These are phyloP conservation scores for Alliaria petiolata DNA, from an alignment of 345 rosid species.

Conservation along the genomic window DNA sequence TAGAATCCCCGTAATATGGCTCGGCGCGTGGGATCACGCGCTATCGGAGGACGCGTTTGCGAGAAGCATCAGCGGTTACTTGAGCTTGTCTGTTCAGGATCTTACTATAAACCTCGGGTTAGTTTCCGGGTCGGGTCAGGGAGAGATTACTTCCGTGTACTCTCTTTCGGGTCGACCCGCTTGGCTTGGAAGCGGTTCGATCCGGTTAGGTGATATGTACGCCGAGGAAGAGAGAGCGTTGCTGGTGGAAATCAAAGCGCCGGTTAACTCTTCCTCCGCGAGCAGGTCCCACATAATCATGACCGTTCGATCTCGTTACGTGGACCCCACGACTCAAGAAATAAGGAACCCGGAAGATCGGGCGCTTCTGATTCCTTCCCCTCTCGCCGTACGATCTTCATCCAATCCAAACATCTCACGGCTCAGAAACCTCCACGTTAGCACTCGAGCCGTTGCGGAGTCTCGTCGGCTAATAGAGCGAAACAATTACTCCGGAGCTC, in stretches of 20 bases:
- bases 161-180: conserved; percentile 47
- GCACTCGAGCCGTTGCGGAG: conserved; percentile 72
- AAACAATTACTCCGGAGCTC: conserved; percentile 52
- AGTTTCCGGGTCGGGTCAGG: conserved; percentile 58
- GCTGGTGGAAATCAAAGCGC: conserved; percentile 60
- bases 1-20: conserved; percentile 42
- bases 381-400: conserved; percentile 48
- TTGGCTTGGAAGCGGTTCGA: conserved; percentile 44
- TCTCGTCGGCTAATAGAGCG: conserved; percentile 59
- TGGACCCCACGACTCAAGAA: conserved; percentile 53
- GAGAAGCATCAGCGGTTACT: conserved; percentile 38
- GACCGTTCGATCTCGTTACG: conserved; percentile 64
- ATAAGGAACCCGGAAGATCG: conserved; percentile 42
- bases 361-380: conserved; percentile 45
- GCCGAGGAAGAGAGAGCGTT: conserved; percentile 71
- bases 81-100: conserved; percentile 61
- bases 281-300: conserved; percentile 52
- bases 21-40: conserved; percentile 32
- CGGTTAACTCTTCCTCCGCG: conserved; percentile 26
- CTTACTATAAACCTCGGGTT: conserved; percentile 60
- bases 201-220: conserved; percentile 70
- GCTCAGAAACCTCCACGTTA: conserved; percentile 66
- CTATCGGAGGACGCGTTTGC: conserved; percentile 44
- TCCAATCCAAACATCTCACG: conserved; percentile 43
- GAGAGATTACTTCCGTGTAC: conserved; percentile 60